phyloP scores from a whole-genome alignment of 345 rosid genomes.

The Acer campestre region DNA sequence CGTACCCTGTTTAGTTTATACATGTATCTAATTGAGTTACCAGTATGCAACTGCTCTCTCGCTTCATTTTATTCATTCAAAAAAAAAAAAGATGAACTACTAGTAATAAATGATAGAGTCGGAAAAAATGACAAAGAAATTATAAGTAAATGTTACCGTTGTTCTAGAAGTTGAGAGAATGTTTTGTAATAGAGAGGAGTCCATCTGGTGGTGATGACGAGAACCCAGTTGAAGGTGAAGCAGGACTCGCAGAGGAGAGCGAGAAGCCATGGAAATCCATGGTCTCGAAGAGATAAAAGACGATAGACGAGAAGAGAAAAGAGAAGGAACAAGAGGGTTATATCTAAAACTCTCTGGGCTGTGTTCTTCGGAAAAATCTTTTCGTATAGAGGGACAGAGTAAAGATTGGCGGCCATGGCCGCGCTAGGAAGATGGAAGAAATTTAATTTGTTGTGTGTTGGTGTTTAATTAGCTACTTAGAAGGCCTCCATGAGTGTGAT shows the following conservation, averaged over 20 bases:
- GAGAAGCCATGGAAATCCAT: conserved; percentile 54
- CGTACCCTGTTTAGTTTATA: conserved; percentile 23
- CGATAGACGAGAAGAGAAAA: conserved; percentile 42
- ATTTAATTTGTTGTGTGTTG: too few relatives aligned
- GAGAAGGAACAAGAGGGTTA: conserved; percentile 33
- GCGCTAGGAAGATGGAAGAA: too few relatives aligned
- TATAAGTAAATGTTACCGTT: conserved; percentile 27
- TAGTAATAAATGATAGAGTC: background rate
- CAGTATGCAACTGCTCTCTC: too few relatives aligned
- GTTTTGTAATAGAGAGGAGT: conserved; percentile 45
- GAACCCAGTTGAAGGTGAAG: conserved; percentile 56
- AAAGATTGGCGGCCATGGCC: background rate
- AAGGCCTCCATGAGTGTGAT: too few relatives aligned
- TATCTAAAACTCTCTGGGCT: conserved; percentile 33
- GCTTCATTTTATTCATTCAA: too few relatives aligned
- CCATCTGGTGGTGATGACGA: conserved; percentile 54
- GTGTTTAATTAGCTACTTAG: too few relatives aligned
- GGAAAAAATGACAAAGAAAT: background rate
- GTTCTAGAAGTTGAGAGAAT: conserved; percentile 44
- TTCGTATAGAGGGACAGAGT: conserved; percentile 30
- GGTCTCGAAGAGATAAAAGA: conserved; percentile 26
- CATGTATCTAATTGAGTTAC: too few relatives aligned
- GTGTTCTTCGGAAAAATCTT: conserved; percentile 26
- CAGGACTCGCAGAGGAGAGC: conserved; percentile 63
- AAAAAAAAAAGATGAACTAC: background rate